phyloP scores from a whole-genome alignment of 176 grass and related monocot genomes.

The Tillandsia fasciculata region DNA sequence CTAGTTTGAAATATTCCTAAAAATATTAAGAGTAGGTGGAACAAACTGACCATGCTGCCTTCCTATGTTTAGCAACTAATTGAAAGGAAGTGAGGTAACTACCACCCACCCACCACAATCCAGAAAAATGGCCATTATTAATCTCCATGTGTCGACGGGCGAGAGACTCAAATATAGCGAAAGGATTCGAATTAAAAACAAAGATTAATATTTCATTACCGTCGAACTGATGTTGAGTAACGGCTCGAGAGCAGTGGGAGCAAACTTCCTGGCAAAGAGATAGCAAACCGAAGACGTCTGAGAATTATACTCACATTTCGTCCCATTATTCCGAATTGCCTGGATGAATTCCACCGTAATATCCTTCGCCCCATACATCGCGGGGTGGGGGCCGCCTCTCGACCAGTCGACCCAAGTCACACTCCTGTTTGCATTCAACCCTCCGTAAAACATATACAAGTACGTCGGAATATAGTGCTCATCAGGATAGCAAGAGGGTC shows the following conservation, averaged over 20 bases:
- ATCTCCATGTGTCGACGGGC: too few species aligned
- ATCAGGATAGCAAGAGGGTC: constrained; percentile 49
- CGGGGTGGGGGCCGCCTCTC: constrained; percentile 49
- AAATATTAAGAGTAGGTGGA: too few species aligned
- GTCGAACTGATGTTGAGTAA: constrained; percentile 64
- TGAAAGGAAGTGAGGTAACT: too few species aligned
- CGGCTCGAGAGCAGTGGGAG: constrained; percentile 41
- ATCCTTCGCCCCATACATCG: constrained; percentile 37
- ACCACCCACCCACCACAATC: too few species aligned
- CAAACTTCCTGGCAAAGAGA: constrained; percentile 59
- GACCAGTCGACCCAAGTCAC: constrained; percentile 68
- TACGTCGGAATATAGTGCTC: constrained; percentile 68
- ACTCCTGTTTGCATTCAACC: constrained; percentile 42
- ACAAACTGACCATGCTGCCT: too few species aligned
- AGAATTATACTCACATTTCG: constrained; percentile 38
- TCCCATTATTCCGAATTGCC: constrained; percentile 41
- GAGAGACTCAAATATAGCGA: too few species aligned
- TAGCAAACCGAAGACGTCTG: constrained; percentile 39
- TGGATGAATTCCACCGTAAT: constrained; percentile 26
- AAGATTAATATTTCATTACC: constrained; percentile 48
- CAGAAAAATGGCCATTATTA: too few species aligned
- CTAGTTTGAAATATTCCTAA: too few species aligned
- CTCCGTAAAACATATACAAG: constrained; percentile 28
- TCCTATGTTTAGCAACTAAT: too few species aligned
- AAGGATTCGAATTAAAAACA: background rate